Base-by-base conservation (phyloP, 2,329 filamentous ascomycete species). In the Aspergillus sclerotialis region DNA sequence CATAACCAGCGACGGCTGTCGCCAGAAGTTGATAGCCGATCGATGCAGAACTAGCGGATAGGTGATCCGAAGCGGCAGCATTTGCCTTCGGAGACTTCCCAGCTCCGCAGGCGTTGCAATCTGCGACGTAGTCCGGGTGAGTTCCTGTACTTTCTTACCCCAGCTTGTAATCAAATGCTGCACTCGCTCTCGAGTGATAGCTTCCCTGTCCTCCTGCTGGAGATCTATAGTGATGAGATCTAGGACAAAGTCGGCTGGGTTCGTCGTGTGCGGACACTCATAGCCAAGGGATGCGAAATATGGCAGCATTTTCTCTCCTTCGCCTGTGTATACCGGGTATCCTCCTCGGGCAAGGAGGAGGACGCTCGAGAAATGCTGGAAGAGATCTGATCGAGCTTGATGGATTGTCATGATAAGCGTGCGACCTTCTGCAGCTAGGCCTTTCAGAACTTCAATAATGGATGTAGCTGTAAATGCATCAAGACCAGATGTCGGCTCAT, bases 401-500 rank as follows among this genome's bases (percentile, higher is more conserved):
- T 88, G 84, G 23, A 88, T 85, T 0, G 82, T 87, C n/a, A 86
- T 66, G 28, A 88, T 76, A 2, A 88, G 58, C 0, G 83, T 88
- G 5, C 82, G 74, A 1, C 83, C 83, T 60, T 88, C 83, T 14
- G 76, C 73, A 0, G 83, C 82, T 2, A 89, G 66, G 2, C 78
- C 78, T 15, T 75, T 71, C 1, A 88, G 69, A 3, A 88, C 81
- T 40, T 85, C 80, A 59, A 86, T 77, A 42, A 88, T 86, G 1
- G 82, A 87, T 34, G 73, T 77, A 1, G 84, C 83, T 0, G 83
- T 88, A 47, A 88, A 88, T 0, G 83, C 82, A 50, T 89, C 84
- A 0, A 88, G 62, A 0, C 84, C 84, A 3, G 79, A 84, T 0
- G 84, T 82, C 0, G 84, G 84, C 45, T 89, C 84, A 40, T 89